Percentiles rank a stretch among this genome's conserved stretches.
These are phyloP conservation scores for Pichia sp. DNA, from an alignment of 1,139 yeast genomes.

Conservation along the genomic window DNA sequence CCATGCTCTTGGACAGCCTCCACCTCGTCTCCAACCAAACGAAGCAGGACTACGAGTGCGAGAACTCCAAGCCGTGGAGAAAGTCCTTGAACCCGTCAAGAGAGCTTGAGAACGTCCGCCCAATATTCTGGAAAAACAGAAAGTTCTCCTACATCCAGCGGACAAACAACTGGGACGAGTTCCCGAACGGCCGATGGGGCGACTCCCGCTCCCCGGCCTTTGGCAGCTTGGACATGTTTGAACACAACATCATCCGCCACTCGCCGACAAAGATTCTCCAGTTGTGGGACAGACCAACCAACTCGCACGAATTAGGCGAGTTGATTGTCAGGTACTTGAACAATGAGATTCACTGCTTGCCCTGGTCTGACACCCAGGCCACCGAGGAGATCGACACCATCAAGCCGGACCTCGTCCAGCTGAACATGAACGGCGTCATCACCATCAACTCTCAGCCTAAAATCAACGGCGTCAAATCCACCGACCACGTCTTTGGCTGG, in stretches of 20 bases:
- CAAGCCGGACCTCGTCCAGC: conserved; percentile 50
- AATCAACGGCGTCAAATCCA: conserved; percentile 71
- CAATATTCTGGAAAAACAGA: conserved; percentile 95
- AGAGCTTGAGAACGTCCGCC: conserved; percentile 79
- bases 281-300: conserved; percentile 80
- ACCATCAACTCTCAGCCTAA: conserved; percentile 97
- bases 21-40: conserved; percentile 42
- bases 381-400: conserved; percentile 71
- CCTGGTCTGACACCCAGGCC: conserved; percentile 94
- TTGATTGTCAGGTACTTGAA: conserved; percentile 62
- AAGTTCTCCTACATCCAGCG: conserved; percentile 85
- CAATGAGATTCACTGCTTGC: conserved; percentile 71
- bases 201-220: conserved; percentile 96
- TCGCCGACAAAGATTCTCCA: conserved; percentile 76
- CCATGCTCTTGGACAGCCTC: conserved; percentile 79
- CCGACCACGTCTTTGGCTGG: conserved; percentile 82
- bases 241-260: conserved; percentile 73
- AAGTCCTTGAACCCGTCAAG: conserved; percentile 81
- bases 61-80: conserved; percentile 68
- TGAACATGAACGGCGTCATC: conserved; percentile 64
- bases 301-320: conserved; percentile 53
- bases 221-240: conserved; percentile 81
- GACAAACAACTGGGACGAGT: conserved; percentile 96
- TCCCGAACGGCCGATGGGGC: conserved; percentile 96
- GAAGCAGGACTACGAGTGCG: conserved; percentile 15